Evolutionary conservation across 495 filamentous ascomycete genomes (phyloP).

Genomic region (Aspergillus egyptiacus): DNA sequence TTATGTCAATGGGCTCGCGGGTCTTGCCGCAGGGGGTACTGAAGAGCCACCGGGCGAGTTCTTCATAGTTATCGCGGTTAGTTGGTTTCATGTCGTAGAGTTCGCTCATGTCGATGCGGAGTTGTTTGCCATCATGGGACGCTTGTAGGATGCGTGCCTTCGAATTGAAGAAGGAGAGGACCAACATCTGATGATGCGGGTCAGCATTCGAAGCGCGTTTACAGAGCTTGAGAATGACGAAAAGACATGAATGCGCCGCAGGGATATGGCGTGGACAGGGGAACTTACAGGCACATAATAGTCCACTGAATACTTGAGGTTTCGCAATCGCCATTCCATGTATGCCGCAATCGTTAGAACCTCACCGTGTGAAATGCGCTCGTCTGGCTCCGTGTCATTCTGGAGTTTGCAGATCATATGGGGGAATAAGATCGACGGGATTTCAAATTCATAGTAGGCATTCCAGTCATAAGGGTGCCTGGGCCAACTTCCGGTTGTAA

Average conservation of each 20-base stretch:
- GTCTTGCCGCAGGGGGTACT: constrained; percentile 3
- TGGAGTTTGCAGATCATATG: constrained; percentile 1
- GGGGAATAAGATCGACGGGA: neutral
- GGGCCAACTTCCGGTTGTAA: too few species aligned
- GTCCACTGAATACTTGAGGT: neutral
- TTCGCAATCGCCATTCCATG: constrained; percentile 1
- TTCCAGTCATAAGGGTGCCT: neutral
- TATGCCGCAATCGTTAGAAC: neutral
- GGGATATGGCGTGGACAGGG: too few species aligned
- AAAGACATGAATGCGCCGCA: neutral
- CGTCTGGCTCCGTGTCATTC: constrained; percentile 1
- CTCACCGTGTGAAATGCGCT: neutral
- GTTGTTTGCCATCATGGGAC: constrained; percentile 5
- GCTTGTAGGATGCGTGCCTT: constrained; percentile 11
- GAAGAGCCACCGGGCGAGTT: neutral
- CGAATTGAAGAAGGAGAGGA: constrained; percentile 4
- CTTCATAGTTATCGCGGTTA: constrained; percentile 4
- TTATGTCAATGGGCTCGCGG: neutral
- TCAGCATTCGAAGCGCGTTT: neutral
- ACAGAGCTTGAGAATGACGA: neutral
- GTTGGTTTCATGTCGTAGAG: constrained; percentile 1
- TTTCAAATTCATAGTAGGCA: neutral
- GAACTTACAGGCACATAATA: constrained; percentile 6
- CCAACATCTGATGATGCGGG: neutral
- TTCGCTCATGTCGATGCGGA: constrained; percentile 7